Percentiles rank a stretch among this genome's conserved stretches.
phyloP scores from a whole-genome alignment of 176 grass and related monocot genomes.

The Carex pumila region DNA sequence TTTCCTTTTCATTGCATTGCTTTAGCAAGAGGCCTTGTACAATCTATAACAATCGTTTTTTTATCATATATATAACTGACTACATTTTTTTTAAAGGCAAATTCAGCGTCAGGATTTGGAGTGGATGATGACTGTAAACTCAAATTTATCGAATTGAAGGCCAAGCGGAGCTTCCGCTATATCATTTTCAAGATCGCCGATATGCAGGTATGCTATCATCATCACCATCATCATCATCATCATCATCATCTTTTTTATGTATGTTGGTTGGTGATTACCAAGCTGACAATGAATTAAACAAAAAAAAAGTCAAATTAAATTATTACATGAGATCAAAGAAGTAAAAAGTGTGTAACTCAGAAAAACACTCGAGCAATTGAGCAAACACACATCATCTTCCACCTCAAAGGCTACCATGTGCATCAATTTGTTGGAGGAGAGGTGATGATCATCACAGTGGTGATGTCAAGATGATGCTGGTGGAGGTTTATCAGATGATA shows the following conservation, averaged over 20 bases:
- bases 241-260: no score
- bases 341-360: no score
- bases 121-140: conserved; percentile 69
- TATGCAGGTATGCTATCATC: conserved; percentile 35
- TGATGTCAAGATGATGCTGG: neutral
- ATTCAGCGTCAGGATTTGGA: conserved; percentile 54
- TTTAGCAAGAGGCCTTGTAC: neutral
- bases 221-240: neutral
- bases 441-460: neutral
- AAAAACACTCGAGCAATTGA: no score
- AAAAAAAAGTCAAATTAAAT: no score
- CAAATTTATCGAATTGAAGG: conserved; percentile 58
- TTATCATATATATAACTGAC: neutral
- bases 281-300: no score
- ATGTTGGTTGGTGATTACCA: no score
- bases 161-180: conserved; percentile 53
- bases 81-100: conserved; percentile 34
- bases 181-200: conserved; percentile 72
- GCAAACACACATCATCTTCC: no score
- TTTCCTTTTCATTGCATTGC: neutral
- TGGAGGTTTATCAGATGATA: neutral
- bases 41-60: neutral
- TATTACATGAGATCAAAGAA: no score
- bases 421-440: no score
- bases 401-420: no score